Conservation (phyloP, 257 asterid genomes). For the Ajuga chamaepitys region DNA sequence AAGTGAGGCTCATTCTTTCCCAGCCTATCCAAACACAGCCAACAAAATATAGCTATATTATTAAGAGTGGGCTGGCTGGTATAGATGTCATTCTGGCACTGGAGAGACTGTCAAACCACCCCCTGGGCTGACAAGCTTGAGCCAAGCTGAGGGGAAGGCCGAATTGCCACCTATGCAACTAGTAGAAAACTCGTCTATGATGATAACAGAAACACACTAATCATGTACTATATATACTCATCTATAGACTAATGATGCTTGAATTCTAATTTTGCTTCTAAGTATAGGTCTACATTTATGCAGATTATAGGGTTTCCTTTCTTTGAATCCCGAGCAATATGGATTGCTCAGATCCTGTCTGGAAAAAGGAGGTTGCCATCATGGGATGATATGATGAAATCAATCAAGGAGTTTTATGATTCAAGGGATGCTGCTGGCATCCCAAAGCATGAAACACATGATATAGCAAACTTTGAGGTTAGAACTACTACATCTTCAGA, state of each 20-base stretch:
- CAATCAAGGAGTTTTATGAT: conserved; percentile 50
- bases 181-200: too few species aligned
- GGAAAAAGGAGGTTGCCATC: conserved; percentile 71
- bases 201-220: not conserved
- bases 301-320: conserved; percentile 80
- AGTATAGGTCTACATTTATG: conserved; percentile 8
- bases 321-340: conserved; percentile 93
- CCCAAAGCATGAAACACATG: conserved; percentile 73
- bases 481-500: not conserved
- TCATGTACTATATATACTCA: not conserved
- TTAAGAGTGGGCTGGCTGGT: too few species aligned
- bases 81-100: too few species aligned
- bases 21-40: too few species aligned
- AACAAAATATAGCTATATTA: too few species aligned
- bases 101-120: too few species aligned
- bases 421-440: conserved; percentile 59
- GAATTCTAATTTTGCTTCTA: conserved; percentile 1
- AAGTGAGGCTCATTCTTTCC: too few species aligned
- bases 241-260: too few species aligned
- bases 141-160: too few species aligned
- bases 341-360: conserved; percentile 75
- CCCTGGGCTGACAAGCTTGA: too few species aligned
- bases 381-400: conserved; percentile 69
- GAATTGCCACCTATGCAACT: too few species aligned
- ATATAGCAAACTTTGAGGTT: conserved; percentile 60